Evolutionary conservation across 148 eudicot genomes (phyloP).

Genomic region (Rheum nobile): DNA sequence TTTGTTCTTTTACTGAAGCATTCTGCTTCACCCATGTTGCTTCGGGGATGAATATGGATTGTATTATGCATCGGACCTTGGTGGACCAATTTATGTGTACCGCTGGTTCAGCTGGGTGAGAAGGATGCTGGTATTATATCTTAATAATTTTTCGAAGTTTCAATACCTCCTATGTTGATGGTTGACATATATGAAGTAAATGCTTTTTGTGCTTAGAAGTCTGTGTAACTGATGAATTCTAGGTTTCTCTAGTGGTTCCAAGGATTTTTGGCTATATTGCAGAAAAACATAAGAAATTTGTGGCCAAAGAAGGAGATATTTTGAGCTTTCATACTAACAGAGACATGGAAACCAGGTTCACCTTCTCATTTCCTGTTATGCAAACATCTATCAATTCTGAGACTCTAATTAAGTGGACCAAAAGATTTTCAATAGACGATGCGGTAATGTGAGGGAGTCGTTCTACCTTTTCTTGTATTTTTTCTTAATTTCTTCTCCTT

Average conservation of each 20-base stretch:
- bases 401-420: constrained; percentile 35
- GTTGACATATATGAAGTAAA: constrained; percentile 4
- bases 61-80: constrained; percentile 37
- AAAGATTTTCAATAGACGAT: constrained; percentile 25
- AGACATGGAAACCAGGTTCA: constrained; percentile 33
- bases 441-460: constrained; percentile 10
- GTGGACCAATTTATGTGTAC: constrained; percentile 41
- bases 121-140: constrained; percentile 7
- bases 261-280: constrained; percentile 39
- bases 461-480: too few relatives aligned
- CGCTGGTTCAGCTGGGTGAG: constrained; percentile 24
- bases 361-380: constrained; percentile 39
- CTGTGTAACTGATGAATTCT: too few relatives aligned
- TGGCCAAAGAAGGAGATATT: constrained; percentile 13
- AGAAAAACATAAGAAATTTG: constrained; percentile 17
- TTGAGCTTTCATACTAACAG: constrained; percentile 16
- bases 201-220: too few relatives aligned
- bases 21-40: neutral
- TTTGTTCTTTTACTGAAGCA: too few relatives aligned
- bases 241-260: constrained; percentile 14
- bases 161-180: constrained; percentile 24
- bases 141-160: constrained; percentile 8
- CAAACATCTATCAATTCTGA: constrained; percentile 27
- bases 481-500: too few relatives aligned
- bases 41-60: constrained; percentile 30